Base-by-base conservation (phyloP, 2,329 filamentous ascomycete species). In the Didymella segeticola region DNA sequence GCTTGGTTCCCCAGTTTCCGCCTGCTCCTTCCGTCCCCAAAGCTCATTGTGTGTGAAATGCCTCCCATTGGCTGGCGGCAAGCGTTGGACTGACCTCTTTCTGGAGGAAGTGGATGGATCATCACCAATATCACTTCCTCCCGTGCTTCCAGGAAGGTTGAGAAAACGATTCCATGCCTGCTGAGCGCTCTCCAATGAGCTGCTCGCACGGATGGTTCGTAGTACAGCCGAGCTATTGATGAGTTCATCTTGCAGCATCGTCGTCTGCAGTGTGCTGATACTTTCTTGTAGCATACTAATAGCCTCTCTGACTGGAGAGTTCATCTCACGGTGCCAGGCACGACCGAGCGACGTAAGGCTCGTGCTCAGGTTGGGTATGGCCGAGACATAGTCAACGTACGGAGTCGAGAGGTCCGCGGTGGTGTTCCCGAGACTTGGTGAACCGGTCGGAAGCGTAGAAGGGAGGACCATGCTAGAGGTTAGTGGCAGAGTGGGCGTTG, bases 261-360 rank as follows among this genome's bases (percentile, higher is more conserved):
- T 58, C 2, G 66, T 56, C 17, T 71, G 69, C 34, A 75, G 69
- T 4, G 56, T 57, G 2, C 65, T 61, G 11, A 76, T 60, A 17
- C 63, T 58, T 39, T 69, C 63, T 22, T 74, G 61, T 3, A 76
- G 58, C 2, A 56, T 61, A 10, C 57, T 55, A 29, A 76, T 69
- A 30, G 67, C 64, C n/a, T 63, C 56, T 34, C 60, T 67, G 39
- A 76, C 64, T 1, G 74, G 72, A 1, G 49, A 39, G 58, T 76
- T 76, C 63, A 71, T 62, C 54, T 77, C 75, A 12, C 64, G 62
- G 57, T 76, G 75, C 62, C 69, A 74, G 43, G 67, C 47, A 4
- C 66, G 68, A 29, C 73, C 73, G 19, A 71, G 69, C 8, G 68
- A 60, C 17, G 52, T 68, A 3, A 74, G 57, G 3, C 66, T 66